phyloP scores from a whole-genome alignment of 805 yeast species.

The Wickerhamomyces rabaulensis region DNA sequence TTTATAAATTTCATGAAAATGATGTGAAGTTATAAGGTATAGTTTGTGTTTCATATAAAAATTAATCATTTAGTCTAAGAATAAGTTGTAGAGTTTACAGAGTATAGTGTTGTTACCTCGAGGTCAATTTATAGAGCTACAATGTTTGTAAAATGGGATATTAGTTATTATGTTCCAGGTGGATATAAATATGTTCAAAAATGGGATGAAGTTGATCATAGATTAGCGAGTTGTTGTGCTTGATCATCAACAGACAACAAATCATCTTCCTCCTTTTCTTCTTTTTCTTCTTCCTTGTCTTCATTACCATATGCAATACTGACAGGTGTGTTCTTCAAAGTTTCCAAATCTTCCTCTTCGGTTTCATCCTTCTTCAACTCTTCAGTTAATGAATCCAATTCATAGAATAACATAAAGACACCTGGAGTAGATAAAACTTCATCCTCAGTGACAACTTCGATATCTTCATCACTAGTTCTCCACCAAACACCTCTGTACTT shows the following conservation, averaged over 20 bases:
- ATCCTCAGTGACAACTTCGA: constrained; percentile 69
- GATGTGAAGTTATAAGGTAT: not conserved
- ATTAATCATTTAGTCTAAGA: not conserved
- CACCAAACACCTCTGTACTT: constrained; percentile 86
- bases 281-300: not conserved
- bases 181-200: no score
- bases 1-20: constrained; percentile 32
- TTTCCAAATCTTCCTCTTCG: not conserved
- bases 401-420: constrained; percentile 90
- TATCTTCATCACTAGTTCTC: constrained; percentile 90
- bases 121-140: no score
- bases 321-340: not conserved
- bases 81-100: no score
- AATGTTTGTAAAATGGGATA: no score
- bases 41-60: not conserved
- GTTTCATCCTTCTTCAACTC: constrained; percentile 6
- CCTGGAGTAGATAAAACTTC: constrained; percentile 83
- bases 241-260: not conserved
- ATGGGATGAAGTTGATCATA: not conserved
- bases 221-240: constrained; percentile 9
- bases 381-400: constrained; percentile 38
- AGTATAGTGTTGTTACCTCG: no score
- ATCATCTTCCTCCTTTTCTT: not conserved
- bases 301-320: not conserved
- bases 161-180: no score